Base-by-base conservation (phyloP, 768 basidiomycete genomes). In the Saitozyma sp. region DNA sequence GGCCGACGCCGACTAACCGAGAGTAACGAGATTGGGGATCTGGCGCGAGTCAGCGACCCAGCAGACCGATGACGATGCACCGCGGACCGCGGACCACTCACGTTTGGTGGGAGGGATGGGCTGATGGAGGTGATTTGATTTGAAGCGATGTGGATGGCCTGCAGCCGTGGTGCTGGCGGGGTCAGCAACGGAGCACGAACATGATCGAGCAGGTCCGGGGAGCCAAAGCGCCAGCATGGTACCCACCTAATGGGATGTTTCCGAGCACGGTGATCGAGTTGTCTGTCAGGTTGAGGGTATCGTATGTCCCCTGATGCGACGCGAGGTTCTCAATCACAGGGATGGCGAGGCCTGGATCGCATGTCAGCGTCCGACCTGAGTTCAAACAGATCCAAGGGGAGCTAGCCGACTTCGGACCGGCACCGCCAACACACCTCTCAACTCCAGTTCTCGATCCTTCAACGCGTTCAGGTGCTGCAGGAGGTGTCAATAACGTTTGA, bases 321-420 rank as follows among this genome's bases (percentile, higher is more conserved):
- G 78, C 78, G 63, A 79, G 58, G 58, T 79, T 79, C 59, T 79
- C 78, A 17, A 79, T 79, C 8, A 76, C 67, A 6, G 78, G 78
- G 63, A 79, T 79, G 65, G 70, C 69, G 16, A 76, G 68, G 41
- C 78, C 78, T 79, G 57, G 9, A 29, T 29, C 29, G 29, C 29
- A 29, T 29, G 29, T 29, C 29, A 29, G 29, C 29, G 29, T 29
- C 29, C 2, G 29, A 29, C n/a, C n/a, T n/a, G 5, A 29, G 29
- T 2, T 29, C 2, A 29, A 29, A 29, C 29, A 48, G 37, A 11
- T 62, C 49, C 38, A 29, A 41, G 29, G n/a, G 37, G 38, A 13
- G 57, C 9, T 16, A 19, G 19, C 20, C 14, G 9, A 37, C 53
- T 53, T 19, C 14, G 42, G 17, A 51, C 46, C 19, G 16, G 42